Conservation (phyloP, 2,329 filamentous ascomycete genomes). For the Pestalotiopsis sp. region DNA sequence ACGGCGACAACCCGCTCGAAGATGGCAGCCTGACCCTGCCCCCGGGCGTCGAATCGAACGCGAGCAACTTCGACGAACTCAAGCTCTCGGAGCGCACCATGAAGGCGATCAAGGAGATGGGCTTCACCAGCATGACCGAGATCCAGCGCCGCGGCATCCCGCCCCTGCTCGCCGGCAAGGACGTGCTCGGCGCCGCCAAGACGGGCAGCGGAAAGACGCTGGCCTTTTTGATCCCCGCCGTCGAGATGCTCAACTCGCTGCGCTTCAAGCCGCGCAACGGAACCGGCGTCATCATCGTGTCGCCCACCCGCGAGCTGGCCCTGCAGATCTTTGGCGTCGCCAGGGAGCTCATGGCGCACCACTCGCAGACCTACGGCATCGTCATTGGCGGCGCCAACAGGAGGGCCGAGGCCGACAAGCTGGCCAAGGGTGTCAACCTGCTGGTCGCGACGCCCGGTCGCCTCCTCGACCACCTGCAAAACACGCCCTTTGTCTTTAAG, state of each 20-base stretch:
- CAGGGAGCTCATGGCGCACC: constrained; percentile 86
- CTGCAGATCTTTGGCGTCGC: constrained; percentile 97
- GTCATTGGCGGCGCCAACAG: constrained; percentile 94
- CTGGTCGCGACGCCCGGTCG: constrained; percentile 92
- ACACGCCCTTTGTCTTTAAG: constrained; percentile 65
- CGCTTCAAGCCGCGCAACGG: constrained; percentile 95
- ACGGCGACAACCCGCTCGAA: constrained; percentile 34
- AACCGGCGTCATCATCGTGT: constrained; percentile 81
- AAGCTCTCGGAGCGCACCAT: constrained; percentile 87
- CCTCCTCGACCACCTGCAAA: constrained; percentile 90
- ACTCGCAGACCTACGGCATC: constrained; percentile 94
- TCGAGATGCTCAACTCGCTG: constrained; percentile 89
- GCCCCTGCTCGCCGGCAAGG: constrained; percentile 83
- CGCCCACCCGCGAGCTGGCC: constrained; percentile 90
- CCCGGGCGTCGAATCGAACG: constrained; percentile 61
- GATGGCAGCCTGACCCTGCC: constrained; percentile 52
- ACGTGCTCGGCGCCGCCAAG: constrained; percentile 94
- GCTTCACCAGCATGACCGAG: constrained; percentile 92
- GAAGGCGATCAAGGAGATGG: constrained; percentile 88
- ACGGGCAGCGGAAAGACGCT: constrained; percentile 92
- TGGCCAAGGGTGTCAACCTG: constrained; percentile 91
- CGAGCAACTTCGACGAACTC: constrained; percentile 77
- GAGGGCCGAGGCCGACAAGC: constrained; percentile 89
- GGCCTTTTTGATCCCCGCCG: constrained; percentile 89
- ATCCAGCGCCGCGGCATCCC: constrained; percentile 90